Evolutionary conservation across 225 moss, liverwort and hornwort species (phyloP), one percentile per base, ranked within the genome.

Genomic region (Polytrichum commune): DNA sequence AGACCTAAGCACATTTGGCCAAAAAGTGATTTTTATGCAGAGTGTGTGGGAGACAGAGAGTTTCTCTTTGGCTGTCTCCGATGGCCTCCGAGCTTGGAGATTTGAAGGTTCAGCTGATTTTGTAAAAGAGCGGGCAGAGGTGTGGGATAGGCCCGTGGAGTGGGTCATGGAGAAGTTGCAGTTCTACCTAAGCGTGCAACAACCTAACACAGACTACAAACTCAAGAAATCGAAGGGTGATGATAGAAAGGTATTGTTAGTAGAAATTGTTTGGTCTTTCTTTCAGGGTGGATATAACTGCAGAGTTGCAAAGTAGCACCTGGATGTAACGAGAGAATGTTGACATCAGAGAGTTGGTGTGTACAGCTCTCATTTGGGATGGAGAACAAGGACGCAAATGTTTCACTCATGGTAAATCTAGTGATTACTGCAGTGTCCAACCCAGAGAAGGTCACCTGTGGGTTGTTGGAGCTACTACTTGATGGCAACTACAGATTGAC

Each of bases 301-400:
- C 46, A 46, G 46, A 46, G 46, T 13, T 46, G 46, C 46, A 46
- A 46, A 46, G 10, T 22, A 58, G 20, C 24, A 58, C 22, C 58
- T 58, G 22, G 20, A 46, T 66, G 66, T 33, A 32, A 24, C 6
- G 19, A 19, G 28, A 35, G 29, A 18, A 71, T 10, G 10, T 18
- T 23, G 29, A 62, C 23, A 9, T 46, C 7, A 22, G 27, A 62
- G 24, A 16, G 32, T 71, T 32, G 35, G 71, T 62, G 62, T 62
- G 24, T 88, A 85, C 77, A 94, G 92, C 72, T 95, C 25, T 83
- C 90, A 30, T 86, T 86, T 62, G 90, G 87, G 73, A 85, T 92
- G 54, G 70, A 77, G 7, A 73, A 77, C 67, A 75, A 82, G 70
- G 85, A 89, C 72, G 75, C 78, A 22, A 76, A 69, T 35, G 71